Conservation (phyloP, 192 early-diverging fungal species). For the Powellomyces hirtus region DNA sequence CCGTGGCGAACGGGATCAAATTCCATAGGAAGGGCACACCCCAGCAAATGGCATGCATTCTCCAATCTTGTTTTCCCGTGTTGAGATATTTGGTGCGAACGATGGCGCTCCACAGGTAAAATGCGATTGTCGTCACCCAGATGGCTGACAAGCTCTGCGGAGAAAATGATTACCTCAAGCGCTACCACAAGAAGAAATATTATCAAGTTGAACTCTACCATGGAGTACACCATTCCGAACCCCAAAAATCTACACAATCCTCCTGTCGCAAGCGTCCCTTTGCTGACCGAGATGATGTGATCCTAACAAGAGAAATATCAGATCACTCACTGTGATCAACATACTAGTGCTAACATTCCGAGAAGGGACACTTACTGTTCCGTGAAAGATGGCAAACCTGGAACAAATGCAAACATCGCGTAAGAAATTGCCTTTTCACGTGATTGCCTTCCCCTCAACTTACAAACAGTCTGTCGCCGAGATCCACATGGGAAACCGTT, state of each 20-base stretch:
- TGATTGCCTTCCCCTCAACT: no score
- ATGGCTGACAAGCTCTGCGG: conserved; percentile 15
- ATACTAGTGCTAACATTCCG: neutral
- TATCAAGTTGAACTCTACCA: neutral
- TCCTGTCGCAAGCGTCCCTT: neutral
- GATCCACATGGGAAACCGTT: conserved; percentile 13
- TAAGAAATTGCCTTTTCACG: no score
- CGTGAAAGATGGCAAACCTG: conserved; percentile 12
- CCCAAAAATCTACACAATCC: neutral
- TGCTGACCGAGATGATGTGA: neutral
- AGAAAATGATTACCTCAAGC: neutral
- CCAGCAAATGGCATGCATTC: conserved; percentile 2
- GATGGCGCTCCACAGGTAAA: conserved; percentile 2
- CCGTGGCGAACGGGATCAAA: conserved; percentile 1
- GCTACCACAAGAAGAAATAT: neutral
- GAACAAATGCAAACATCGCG: no score
- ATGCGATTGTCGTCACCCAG: conserved; percentile 13
- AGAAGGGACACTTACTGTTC: neutral
- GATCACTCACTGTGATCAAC: neutral
- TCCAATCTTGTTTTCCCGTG: neutral
- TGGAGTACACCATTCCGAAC: conserved; percentile 10
- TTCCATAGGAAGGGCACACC: conserved; percentile 9
- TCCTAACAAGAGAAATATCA: neutral
- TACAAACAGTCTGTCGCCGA: neutral
- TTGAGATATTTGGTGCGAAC: neutral